Conservation (phyloP, 148 eudicot genomes). For the Oxyria digyna region DNA sequence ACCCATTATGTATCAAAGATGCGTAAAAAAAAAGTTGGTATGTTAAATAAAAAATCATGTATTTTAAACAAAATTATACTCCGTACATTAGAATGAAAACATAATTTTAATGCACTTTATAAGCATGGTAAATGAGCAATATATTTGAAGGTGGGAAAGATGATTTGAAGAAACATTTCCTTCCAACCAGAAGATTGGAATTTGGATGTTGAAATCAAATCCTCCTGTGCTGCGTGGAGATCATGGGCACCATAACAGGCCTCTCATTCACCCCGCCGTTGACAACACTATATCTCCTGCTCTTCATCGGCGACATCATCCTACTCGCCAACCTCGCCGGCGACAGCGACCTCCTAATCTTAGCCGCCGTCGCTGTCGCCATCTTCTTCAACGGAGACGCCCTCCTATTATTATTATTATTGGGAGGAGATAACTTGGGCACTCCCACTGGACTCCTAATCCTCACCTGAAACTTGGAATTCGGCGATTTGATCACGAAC, state of each 20-base stretch:
- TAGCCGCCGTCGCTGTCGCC: slow-evolving; percentile 22
- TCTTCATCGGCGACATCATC: slow-evolving; percentile 76
- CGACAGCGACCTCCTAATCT: slow-evolving; percentile 56
- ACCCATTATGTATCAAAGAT: too few relatives aligned
- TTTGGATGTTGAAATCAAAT: neutral
- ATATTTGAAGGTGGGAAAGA: too few relatives aligned
- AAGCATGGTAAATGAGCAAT: too few relatives aligned
- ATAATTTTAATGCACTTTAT: too few relatives aligned
- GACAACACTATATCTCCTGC: slow-evolving; percentile 37
- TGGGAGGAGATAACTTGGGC: slow-evolving; percentile 30
- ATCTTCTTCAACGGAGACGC: slow-evolving; percentile 20
- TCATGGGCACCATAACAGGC: slow-evolving; percentile 9
- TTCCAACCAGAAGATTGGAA: slow-evolving; percentile 4
- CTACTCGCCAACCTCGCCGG: slow-evolving; percentile 65
- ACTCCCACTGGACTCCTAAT: slow-evolving; percentile 33
- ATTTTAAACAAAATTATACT: too few relatives aligned
- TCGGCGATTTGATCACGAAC: slow-evolving; percentile 59
- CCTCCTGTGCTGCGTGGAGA: neutral
- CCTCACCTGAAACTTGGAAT: slow-evolving; percentile 31
- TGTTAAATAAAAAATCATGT: too few relatives aligned
- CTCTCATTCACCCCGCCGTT: slow-evolving; percentile 35
- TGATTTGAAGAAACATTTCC: neutral
- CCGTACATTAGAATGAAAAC: too few relatives aligned
- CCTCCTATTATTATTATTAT: slow-evolving; percentile 4
- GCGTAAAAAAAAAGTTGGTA: too few relatives aligned